A percentile compares a stretch with the other conserved stretches of the same genome.
Conservation (phyloP, 2,329 filamentous ascomycete genomes). For the Fusarium pseudocircinatum region DNA sequence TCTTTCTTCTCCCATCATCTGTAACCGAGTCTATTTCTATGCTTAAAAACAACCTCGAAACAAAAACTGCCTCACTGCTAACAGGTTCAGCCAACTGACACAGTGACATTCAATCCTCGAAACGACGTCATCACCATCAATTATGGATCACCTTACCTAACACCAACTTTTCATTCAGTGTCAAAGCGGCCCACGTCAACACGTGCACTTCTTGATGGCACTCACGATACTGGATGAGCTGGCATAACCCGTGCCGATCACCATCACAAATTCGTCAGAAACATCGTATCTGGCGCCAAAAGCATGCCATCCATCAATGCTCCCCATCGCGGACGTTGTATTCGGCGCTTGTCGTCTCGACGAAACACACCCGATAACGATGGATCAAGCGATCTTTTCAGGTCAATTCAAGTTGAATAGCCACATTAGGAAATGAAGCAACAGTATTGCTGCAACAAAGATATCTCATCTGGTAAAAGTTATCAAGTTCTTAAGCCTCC, state of each 20-base stretch:
- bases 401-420: slow-evolving; percentile 3
- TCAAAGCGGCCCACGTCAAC: neutral
- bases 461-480: neutral
- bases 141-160: slow-evolving; percentile 10
- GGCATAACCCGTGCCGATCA: slow-evolving; percentile 16
- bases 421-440: neutral
- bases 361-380: neutral
- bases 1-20: neutral
- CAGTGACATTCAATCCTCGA: neutral
- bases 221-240: neutral
- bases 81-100: neutral
- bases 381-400: slow-evolving; percentile 10
- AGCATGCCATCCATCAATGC: neutral
- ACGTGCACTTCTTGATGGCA: slow-evolving; percentile 5
- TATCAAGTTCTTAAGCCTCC: slow-evolving; percentile 9
- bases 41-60: neutral
- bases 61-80: neutral
- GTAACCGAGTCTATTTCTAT: neutral
- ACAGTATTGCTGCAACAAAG: neutral
- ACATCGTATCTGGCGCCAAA: neutral
- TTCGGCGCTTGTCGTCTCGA: neutral
- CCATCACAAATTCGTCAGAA: slow-evolving; percentile 8
- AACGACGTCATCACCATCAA: slow-evolving; percentile 1
- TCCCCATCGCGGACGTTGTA: neutral
- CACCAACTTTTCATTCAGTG: neutral